phyloP scores from a whole-genome alignment of 345 rosid species.

The Corymbia maculata region DNA sequence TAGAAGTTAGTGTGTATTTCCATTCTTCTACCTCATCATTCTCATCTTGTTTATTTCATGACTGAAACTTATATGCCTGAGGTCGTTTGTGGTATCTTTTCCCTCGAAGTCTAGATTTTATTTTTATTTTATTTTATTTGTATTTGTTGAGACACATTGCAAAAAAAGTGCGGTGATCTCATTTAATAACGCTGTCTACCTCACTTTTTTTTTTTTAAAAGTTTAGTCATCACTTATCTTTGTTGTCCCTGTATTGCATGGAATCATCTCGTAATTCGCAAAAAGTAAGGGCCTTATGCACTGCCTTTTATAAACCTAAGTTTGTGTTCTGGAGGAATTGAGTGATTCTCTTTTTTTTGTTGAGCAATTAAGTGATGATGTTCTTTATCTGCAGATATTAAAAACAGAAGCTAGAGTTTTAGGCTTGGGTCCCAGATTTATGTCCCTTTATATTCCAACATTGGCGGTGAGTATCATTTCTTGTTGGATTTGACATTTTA shows the following conservation, averaged over 20 bases:
- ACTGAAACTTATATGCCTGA: neutral
- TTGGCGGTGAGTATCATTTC: conserved; percentile 47
- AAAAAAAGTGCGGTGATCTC: neutral
- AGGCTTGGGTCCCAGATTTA: conserved; percentile 79
- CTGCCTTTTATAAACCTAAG: neutral
- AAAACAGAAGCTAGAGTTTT: conserved; percentile 74
- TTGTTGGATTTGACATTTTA: neutral
- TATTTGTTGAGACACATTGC: neutral
- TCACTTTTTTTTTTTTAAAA: neutral
- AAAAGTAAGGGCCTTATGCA: neutral
- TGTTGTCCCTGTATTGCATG: neutral
- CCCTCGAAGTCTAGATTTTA: neutral
- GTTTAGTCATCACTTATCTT: neutral
- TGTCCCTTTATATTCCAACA: conserved; percentile 72
- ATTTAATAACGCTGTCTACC: neutral
- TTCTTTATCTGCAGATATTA: conserved; percentile 38
- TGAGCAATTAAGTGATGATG: neutral
- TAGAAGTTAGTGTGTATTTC: neutral
- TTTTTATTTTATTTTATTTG: neutral
- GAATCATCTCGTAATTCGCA: neutral
- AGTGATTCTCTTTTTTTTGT: neutral
- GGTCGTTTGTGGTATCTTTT: neutral
- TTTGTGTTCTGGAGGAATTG: neutral
- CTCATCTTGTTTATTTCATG: neutral
- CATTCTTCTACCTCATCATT: neutral